Conservation (phyloP, 2,329 filamentous ascomycete species). For the Botrytis tulipae region DNA sequence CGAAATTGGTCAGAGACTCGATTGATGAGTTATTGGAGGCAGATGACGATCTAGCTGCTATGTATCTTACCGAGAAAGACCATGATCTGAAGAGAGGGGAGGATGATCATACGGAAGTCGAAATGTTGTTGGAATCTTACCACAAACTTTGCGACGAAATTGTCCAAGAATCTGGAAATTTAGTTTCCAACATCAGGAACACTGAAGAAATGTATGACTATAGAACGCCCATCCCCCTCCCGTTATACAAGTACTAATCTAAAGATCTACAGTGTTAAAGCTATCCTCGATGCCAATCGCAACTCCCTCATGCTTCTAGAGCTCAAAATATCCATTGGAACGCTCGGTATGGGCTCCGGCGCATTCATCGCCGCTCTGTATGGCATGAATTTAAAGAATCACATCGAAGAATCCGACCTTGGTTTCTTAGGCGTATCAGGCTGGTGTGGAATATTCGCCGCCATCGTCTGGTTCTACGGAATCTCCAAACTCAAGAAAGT, state of each 20-base stretch:
- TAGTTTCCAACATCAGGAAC: slow-evolving; percentile 93
- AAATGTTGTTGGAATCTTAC: slow-evolving; percentile 95
- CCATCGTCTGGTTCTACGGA: slow-evolving; percentile 79
- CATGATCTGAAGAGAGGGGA: slow-evolving; percentile 70
- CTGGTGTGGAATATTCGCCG: slow-evolving; percentile 68
- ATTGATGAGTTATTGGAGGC: slow-evolving; percentile 95
- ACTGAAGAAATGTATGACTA: slow-evolving; percentile 89
- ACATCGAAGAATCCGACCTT: slow-evolving; percentile 88
- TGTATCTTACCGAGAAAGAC: slow-evolving; percentile 92
- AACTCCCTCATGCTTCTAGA: slow-evolving; percentile 98
- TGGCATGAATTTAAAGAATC: slow-evolving; percentile 99
- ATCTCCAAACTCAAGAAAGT: slow-evolving; percentile 80
- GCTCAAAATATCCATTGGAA: slow-evolving; percentile 93
- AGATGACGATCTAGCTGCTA: slow-evolving; percentile 88
- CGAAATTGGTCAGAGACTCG: slow-evolving; percentile 86
- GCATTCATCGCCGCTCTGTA: slow-evolving; percentile 98
- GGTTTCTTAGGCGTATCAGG: slow-evolving; percentile 77
- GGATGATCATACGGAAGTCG: slow-evolving; percentile 92
- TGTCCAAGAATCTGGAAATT: slow-evolving; percentile 87
- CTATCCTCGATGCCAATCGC: slow-evolving; percentile 95
- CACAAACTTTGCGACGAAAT: slow-evolving; percentile 98
- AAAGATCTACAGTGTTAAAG: slow-evolving; percentile 66
- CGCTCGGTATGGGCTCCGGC: slow-evolving; percentile 88
- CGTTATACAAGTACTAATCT: not conserved
- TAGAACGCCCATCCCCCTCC: not conserved